These are phyloP conservation scores for Cryptococcus jaspeensis DNA, from an alignment of 1,284 basidiomycete species.

Conservation along the genomic window DNA sequence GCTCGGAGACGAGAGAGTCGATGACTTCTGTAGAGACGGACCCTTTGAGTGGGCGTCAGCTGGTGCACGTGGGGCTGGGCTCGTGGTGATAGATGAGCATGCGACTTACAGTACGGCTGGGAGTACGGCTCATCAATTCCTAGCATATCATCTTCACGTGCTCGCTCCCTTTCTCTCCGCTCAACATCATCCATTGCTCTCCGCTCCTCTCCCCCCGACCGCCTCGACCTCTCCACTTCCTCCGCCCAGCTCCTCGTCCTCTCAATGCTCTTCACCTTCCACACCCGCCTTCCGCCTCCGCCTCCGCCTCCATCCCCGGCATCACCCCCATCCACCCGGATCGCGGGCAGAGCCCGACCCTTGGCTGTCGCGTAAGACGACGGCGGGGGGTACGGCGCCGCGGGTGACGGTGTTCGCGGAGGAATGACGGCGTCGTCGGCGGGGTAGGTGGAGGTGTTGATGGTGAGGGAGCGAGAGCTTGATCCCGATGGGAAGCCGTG, in stretches of 20 bases:
- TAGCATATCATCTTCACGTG: too few relatives aligned
- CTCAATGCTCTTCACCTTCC: slow-evolving; percentile 14
- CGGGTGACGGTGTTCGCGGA: too few relatives aligned
- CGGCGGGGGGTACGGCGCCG: too few relatives aligned
- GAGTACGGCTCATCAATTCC: background rate
- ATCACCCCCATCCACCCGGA: background rate
- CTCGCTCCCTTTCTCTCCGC: too few relatives aligned
- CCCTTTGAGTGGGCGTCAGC: slow-evolving; percentile 2
- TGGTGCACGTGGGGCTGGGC: too few relatives aligned
- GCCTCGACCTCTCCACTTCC: slow-evolving; percentile 18
- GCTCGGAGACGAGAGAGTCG: slow-evolving; percentile 17
- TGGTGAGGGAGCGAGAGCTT: too few relatives aligned
- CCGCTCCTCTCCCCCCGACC: slow-evolving; percentile 1
- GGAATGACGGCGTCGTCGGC: too few relatives aligned
- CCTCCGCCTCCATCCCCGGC: background rate
- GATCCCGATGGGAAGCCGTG: too few relatives aligned
- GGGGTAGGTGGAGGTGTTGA: too few relatives aligned
- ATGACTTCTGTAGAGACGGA: slow-evolving; percentile 17
- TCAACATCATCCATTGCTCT: background rate
- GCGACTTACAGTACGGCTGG: slow-evolving; percentile 4
- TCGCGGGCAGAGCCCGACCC: background rate
- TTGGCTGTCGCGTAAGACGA: too few relatives aligned
- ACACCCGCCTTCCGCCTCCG: background rate
- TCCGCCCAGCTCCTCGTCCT: slow-evolving; percentile 28
- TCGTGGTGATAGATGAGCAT: too few relatives aligned